A percentile compares a stretch with the other conserved stretches of the same genome.
Evolutionary conservation across 805 yeast species (phyloP).

Genomic region (Candida ficus): DNA sequence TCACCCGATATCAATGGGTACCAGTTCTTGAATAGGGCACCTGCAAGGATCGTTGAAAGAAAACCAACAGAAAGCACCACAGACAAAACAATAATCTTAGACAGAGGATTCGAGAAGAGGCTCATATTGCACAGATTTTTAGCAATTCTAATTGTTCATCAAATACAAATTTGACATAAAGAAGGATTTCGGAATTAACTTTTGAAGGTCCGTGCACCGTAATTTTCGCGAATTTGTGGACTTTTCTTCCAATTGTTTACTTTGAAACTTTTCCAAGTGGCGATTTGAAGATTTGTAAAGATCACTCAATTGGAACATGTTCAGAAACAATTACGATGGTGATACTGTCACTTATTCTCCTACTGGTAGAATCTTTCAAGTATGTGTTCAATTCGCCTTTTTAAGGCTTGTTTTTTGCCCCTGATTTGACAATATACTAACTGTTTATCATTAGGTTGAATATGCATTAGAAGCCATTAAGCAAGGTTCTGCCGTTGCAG

Average conservation of each 20-base stretch:
- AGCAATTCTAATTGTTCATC: too few relatives aligned
- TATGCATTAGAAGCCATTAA: slow-evolving; percentile 93
- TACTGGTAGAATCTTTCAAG: slow-evolving; percentile 87
- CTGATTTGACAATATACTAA: slow-evolving; percentile 4
- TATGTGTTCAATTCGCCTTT: slow-evolving; percentile 16
- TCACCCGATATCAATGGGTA: slow-evolving; percentile 56
- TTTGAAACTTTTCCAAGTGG: slow-evolving; percentile 1
- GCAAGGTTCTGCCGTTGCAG: slow-evolving; percentile 97
- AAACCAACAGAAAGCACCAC: slow-evolving; percentile 74
- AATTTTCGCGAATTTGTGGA: slow-evolving; percentile 1
- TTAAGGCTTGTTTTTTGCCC: too few relatives aligned
- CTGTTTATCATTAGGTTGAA: slow-evolving; percentile 43
- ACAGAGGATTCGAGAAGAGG: slow-evolving; percentile 46
- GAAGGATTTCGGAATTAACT: slow-evolving; percentile 3
- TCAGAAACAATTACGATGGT: slow-evolving; percentile 97
- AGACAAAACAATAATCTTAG: slow-evolving; percentile 70
- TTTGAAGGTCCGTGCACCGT: too few relatives aligned
- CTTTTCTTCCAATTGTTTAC: not conserved
- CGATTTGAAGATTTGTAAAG: slow-evolving; percentile 1
- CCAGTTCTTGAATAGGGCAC: slow-evolving; percentile 76
- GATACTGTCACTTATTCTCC: slow-evolving; percentile 98
- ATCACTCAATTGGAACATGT: slow-evolving; percentile 36
- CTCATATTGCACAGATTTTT: not conserved
- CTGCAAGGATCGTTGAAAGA: slow-evolving; percentile 66
- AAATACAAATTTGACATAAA: not conserved